Base-by-base conservation (phyloP, 495 filamentous ascomycete species). In the Staphylotrichum longicolle region DNA sequence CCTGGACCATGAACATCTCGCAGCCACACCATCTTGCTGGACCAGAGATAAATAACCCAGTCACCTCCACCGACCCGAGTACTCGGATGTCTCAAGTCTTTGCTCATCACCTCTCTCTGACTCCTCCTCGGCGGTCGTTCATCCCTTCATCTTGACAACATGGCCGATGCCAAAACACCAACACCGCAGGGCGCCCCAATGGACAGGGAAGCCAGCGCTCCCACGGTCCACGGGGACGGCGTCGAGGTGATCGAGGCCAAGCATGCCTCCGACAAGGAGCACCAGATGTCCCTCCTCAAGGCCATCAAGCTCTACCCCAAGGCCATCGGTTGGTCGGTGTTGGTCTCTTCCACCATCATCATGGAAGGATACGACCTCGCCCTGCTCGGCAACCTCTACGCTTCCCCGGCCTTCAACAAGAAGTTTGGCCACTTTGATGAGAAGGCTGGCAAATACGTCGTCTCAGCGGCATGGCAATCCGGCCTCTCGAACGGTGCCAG, bases 341-440 rank as follows among this genome's bases (percentile, higher is more conserved):
- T 82, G 2, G 72, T 85, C 45, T 80, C 77, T 4, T 76, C 78
- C 1, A 76, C 76, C 57, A 75, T 85, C 52, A 76, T 78, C 66
- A 85, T 85, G 82, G 82, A 85, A 67, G 82, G 82, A 8, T 85
- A 82, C 71, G 81, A 84, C 66, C 66, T 82, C 11, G 68, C 68
- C 5, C 65, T 76, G 1, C 35, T 75, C 0, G 59, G 68, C 11
- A 74, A 66, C 56, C 62, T 76, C 49, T 76, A 73, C 49, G 74
- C 72, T 46, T 74, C 67, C 0, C 69, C 71, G 0, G 61, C 46
- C 2, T 76, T 76, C 57, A 71, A 74, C 61, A 20, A 70, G 61
- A 70, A 71, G 32, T 76, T 66, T 44, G 74, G 74, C 45, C 65
- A 66, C 7, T 64, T 64, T 35, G 61, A 59, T 42, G 63, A 44